A percentile compares a stretch with the other conserved stretches of the same genome.
phyloP scores from a whole-genome alignment of 176 grass and related monocot genomes.

The Pontederia crassipes region DNA sequence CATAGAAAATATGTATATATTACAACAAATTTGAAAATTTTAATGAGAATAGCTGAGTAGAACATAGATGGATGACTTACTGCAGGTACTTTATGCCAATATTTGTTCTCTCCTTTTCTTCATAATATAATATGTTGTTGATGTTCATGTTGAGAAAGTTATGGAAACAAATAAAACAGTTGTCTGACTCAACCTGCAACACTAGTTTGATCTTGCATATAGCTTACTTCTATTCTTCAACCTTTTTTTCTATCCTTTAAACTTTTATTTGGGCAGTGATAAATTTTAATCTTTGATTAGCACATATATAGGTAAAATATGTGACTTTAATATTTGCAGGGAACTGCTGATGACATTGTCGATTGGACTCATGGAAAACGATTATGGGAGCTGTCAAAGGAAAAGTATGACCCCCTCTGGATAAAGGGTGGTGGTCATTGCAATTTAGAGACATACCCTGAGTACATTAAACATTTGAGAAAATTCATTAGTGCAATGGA shows the following conservation, averaged over 20 bases:
- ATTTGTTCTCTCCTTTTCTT: too few species aligned
- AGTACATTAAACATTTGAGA: slow-evolving; percentile 79
- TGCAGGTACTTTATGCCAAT: too few species aligned
- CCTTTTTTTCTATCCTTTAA: not conserved
- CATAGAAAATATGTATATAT: too few species aligned
- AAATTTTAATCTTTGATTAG: not conserved
- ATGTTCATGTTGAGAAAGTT: too few species aligned
- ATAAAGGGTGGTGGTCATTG: slow-evolving; percentile 84
- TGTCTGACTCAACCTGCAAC: too few species aligned
- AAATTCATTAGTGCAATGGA: slow-evolving; percentile 86
- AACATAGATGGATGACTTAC: too few species aligned
- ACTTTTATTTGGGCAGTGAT: not conserved
- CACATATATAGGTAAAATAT: not conserved
- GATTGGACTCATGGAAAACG: slow-evolving; percentile 87
- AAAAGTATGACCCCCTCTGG: slow-evolving; percentile 92
- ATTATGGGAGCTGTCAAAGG: slow-evolving; percentile 77
- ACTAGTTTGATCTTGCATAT: too few species aligned
- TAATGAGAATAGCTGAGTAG: too few species aligned
- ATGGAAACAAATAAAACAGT: too few species aligned
- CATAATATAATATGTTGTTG: too few species aligned
- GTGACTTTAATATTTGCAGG: slow-evolving; percentile 27
- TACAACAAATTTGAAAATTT: too few species aligned
- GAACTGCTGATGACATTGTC: slow-evolving; percentile 78
- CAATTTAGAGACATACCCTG: slow-evolving; percentile 83
- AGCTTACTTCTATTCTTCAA: not conserved